These are phyloP conservation scores for Triticum monococcum DNA, from an alignment of 176 grass and related monocot species.

Conservation along the genomic window DNA sequence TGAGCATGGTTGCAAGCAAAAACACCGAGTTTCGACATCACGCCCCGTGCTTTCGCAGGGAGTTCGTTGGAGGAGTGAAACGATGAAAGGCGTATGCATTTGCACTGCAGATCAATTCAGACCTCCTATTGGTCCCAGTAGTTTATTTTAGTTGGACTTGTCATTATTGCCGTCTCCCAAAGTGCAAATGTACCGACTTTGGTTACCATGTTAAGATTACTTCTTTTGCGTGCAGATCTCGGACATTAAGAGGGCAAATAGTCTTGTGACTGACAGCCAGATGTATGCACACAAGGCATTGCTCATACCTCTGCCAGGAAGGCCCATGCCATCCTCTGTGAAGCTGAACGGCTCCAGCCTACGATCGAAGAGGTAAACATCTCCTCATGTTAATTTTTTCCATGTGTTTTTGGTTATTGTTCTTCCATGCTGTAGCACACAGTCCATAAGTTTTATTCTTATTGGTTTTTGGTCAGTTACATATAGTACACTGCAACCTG, in stretches of 20 bases:
- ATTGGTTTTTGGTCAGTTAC: no score
- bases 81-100: no score
- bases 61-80: no score
- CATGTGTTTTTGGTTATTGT: neutral
- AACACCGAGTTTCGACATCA: no score
- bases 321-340: constrained; percentile 46
- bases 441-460: no score
- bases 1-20: no score
- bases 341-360: constrained; percentile 33
- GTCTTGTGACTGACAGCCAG: constrained; percentile 70
- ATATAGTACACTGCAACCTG: neutral
- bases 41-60: no score
- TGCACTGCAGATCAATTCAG: neutral
- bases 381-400: neutral
- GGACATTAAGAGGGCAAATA: constrained; percentile 83
- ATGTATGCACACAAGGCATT: constrained; percentile 90
- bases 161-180: neutral
- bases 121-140: neutral
- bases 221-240: constrained; percentile 49
- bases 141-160: neutral
- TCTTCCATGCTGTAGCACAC: neutral
- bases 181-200: neutral
- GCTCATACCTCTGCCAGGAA: constrained; percentile 74
- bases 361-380: constrained; percentile 41
- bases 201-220: neutral